Evolutionary conservation across 192 early-diverging fungal species (phyloP), one percentile per base, ranked within the genome.

Genomic region (Backusella psychrophila): DNA sequence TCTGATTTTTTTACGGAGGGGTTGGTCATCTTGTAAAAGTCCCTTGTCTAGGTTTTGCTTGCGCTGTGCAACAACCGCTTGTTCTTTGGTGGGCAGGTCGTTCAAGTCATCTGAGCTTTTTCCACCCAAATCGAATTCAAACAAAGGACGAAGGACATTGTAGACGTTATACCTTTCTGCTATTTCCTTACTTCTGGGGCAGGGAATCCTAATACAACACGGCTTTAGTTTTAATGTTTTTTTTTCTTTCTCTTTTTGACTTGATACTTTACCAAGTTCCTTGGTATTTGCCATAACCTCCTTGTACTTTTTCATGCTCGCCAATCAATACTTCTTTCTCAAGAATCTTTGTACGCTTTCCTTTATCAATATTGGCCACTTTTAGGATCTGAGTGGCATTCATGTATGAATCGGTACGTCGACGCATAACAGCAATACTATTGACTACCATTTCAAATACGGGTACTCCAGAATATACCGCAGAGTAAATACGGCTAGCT

Each of bases 301-400:
- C 96, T 83, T 98, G 96, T 15, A 98, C 89, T 85, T 98, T 98
- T 72, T 98, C 95, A 82, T 97, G 95, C 21, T 86, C 84, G 9
- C 91, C 91, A 46, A 85, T 85, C 69, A 92, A 84, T 14, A 98
- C 88, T 73, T 96, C 95, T 75, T 88, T 86, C 85, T 98, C 96
- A 17, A 98, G 87, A 66, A 96, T 95, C 80, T 93, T 94, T 66
- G 96, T 94, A 26, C 96, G 89, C 75, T 87, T 88, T 59, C 91
- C 90, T 80, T 97, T 97, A 67, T 94, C 93, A 71, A 93, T 92
- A 74, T 91, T 92, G 19, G 95, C 95, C 19, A 93, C 91, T 78
- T 96, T 96, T 36, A 98, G 87, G 41, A 98, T 96, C 75, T 98
- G 96, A 7, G 96, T 98, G 21, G 92, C 96, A 83, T 98, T 98